A percentile compares a stretch with the other conserved stretches of the same genome.
Evolutionary conservation across 345 rosid genomes (phyloP).

Genomic region (Barbarea vulgaris): DNA sequence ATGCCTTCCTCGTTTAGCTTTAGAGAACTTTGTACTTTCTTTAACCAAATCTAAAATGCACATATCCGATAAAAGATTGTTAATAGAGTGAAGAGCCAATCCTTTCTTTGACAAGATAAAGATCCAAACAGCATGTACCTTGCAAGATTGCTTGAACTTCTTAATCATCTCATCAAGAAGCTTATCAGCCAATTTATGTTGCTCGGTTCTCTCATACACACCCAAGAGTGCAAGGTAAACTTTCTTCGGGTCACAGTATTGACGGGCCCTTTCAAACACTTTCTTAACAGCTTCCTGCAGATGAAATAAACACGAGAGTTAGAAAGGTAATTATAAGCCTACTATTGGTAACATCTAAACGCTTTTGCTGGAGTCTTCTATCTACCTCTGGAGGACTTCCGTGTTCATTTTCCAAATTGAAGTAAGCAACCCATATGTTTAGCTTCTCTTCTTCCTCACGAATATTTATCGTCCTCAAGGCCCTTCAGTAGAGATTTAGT

Average conservation of each 20-base stretch:
- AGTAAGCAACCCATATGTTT: conserved; percentile 94
- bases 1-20: conserved; percentile 61
- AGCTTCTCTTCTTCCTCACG: conserved; percentile 96
- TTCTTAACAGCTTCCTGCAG: conserved; percentile 82
- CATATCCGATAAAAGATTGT: conserved; percentile 3
- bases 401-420: conserved; percentile 89
- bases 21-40: conserved; percentile 59
- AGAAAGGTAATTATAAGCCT: conserved; percentile 1
- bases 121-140: conserved; percentile 50
- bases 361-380: background rate
- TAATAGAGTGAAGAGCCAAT: background rate
- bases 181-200: conserved; percentile 68
- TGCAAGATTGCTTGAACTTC: conserved; percentile 94
- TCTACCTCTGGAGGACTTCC: conserved; percentile 94
- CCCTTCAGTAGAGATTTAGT: conserved; percentile 54
- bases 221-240: conserved; percentile 80
- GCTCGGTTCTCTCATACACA: conserved; percentile 84
- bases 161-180: conserved; percentile 75
- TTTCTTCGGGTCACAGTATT: conserved; percentile 81
- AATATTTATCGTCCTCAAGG: conserved; percentile 78
- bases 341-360: conserved; percentile 5
- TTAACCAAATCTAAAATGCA: conserved; percentile 70
- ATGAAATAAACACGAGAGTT: conserved; percentile 29
- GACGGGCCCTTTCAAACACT: conserved; percentile 85
- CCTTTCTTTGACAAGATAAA: background rate